Percentiles rank a stretch among this genome's conserved stretches.
These are phyloP conservation scores for Lachancea waltii DNA, from an alignment of 805 yeast species.

Conservation along the genomic window DNA sequence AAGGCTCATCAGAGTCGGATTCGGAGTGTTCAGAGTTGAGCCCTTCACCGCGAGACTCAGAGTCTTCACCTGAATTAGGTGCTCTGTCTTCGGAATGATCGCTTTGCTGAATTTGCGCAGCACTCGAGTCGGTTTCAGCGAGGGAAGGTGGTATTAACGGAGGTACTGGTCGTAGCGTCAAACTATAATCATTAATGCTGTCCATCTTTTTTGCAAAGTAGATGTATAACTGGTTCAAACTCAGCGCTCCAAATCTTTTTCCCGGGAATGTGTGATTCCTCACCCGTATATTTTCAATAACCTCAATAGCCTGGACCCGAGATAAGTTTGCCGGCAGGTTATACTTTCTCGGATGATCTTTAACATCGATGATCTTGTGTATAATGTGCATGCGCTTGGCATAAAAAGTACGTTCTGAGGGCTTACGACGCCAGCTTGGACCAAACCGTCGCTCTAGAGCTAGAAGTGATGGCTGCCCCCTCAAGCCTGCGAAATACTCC, in stretches of 20 bases:
- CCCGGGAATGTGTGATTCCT: slow-evolving; percentile 25
- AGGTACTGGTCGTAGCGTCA: slow-evolving; percentile 15
- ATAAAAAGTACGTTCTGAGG: slow-evolving; percentile 26
- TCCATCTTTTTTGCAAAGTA: slow-evolving; percentile 27
- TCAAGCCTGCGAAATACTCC: slow-evolving; percentile 28
- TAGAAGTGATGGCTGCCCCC: slow-evolving; percentile 25
- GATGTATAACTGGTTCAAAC: slow-evolving; percentile 23
- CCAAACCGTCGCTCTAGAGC: slow-evolving; percentile 26
- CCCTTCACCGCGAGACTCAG: neutral
- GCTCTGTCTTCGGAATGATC: neutral
- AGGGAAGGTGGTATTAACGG: slow-evolving; percentile 10
- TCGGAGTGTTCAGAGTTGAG: neutral
- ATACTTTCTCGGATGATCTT: slow-evolving; percentile 18
- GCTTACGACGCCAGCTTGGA: slow-evolving; percentile 25
- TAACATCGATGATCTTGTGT: slow-evolving; percentile 20
- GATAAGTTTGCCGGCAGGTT: slow-evolving; percentile 15
- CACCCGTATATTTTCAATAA: slow-evolving; percentile 27
- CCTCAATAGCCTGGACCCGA: slow-evolving; percentile 20
- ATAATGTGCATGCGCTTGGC: slow-evolving; percentile 27
- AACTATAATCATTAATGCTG: slow-evolving; percentile 18
- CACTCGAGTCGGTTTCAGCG: neutral
- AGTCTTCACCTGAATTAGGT: neutral
- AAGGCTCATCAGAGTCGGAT: neutral
- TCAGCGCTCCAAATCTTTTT: slow-evolving; percentile 16
- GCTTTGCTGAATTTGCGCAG: neutral